phyloP scores from a whole-genome alignment of 768 basidiomycete genomes.

The Chalciporus sphaerocephalus region DNA sequence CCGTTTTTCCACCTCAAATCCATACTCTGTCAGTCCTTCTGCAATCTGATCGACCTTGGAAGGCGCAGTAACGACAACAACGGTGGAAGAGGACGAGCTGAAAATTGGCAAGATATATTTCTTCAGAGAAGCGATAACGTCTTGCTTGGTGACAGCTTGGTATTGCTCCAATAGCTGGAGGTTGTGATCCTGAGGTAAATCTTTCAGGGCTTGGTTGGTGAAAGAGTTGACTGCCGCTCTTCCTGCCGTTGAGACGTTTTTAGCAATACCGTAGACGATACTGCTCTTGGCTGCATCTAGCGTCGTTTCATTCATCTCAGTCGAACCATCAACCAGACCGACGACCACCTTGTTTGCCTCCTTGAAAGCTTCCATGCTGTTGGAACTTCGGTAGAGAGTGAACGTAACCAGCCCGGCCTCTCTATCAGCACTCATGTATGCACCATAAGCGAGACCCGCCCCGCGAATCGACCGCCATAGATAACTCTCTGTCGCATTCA shows the following conservation, averaged over 20 bases:
- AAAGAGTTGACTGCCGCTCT: slow-evolving; percentile 83
- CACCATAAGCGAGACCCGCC: slow-evolving; percentile 93
- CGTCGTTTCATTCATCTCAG: slow-evolving; percentile 72
- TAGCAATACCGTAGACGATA: slow-evolving; percentile 80
- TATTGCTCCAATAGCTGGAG: slow-evolving; percentile 74
- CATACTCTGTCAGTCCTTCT: slow-evolving; percentile 55
- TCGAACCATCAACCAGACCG: slow-evolving; percentile 76
- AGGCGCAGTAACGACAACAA: slow-evolving; percentile 79
- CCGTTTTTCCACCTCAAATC: slow-evolving; percentile 76
- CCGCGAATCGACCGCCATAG: slow-evolving; percentile 94
- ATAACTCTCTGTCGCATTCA: slow-evolving; percentile 92
- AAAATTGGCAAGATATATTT: slow-evolving; percentile 86
- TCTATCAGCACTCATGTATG: slow-evolving; percentile 64
- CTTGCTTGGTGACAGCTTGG: slow-evolving; percentile 73
- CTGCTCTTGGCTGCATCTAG: slow-evolving; percentile 90
- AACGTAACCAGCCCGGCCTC: slow-evolving; percentile 78
- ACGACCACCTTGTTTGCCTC: slow-evolving; percentile 75
- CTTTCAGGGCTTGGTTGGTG: slow-evolving; percentile 86
- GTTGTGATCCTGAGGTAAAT: slow-evolving; percentile 69
- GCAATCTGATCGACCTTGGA: slow-evolving; percentile 72
- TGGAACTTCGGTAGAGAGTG: slow-evolving; percentile 76
- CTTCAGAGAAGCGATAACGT: slow-evolving; percentile 64
- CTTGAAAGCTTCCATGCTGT: slow-evolving; percentile 71
- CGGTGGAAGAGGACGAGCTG: slow-evolving; percentile 67
- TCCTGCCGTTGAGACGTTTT: slow-evolving; percentile 78